phyloP scores from a whole-genome alignment of 2,329 filamentous ascomycete genomes.

The Bipolaris sorokiniana region DNA sequence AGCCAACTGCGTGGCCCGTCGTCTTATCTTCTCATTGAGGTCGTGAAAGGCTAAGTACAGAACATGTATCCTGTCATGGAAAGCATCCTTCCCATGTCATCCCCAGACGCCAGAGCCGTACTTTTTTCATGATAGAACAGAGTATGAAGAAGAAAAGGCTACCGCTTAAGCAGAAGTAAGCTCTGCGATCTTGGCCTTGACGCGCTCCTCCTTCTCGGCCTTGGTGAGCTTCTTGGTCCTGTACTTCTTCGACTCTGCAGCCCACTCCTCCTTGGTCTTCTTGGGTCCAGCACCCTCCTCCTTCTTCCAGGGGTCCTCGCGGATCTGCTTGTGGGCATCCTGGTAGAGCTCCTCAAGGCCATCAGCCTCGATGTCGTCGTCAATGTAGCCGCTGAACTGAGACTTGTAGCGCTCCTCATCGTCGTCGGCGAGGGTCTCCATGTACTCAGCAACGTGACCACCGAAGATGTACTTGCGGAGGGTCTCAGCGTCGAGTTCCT shows the following conservation, averaged over 20 bases:
- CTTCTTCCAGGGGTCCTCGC: constrained; percentile 98
- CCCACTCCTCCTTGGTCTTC: constrained; percentile 98
- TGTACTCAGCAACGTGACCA: constrained; percentile 99
- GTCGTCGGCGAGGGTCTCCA: constrained; percentile 99
- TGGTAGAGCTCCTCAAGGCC: constrained; percentile 95
- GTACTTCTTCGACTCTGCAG: constrained; percentile 94
- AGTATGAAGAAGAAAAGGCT: constrained; percentile 23
- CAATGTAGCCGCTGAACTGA: constrained; percentile 98
- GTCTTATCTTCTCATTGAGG: constrained; percentile 41
- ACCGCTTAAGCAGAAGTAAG: constrained; percentile 60
- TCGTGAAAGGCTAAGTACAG: constrained; percentile 42
- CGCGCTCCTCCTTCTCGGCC: constrained; percentile 80
- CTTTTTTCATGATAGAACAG: constrained; percentile 43
- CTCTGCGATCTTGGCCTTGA: constrained; percentile 91
- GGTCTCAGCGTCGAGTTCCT: constrained; percentile 96
- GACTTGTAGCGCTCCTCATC: constrained; percentile 99
- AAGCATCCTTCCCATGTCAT: constrained; percentile 40
- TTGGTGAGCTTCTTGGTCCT: constrained; percentile 76
- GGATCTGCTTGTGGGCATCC: constrained; percentile 95
- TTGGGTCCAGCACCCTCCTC: constrained; percentile 73
- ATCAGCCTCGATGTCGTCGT: constrained; percentile 95
- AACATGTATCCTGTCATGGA: constrained; percentile 29
- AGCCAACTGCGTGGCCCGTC: constrained; percentile 34
- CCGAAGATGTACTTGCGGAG: constrained; percentile 99
- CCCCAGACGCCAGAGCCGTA: constrained; percentile 46